Conservation (phyloP, 805 yeast species). For the Pichia nakasei region DNA sequence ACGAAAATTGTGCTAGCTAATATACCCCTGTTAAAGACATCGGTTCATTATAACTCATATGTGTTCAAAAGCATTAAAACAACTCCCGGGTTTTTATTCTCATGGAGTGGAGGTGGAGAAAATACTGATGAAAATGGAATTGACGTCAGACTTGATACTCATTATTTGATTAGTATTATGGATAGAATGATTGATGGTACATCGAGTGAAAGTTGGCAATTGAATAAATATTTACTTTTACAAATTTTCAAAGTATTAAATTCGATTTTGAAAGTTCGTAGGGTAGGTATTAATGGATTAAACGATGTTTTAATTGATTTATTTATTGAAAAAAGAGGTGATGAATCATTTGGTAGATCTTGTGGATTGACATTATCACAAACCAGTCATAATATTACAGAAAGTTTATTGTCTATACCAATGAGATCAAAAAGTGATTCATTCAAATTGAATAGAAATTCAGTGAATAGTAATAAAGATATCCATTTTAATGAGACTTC, state of each 20-base stretch:
- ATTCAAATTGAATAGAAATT: too few relatives aligned
- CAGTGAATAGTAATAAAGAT: too few relatives aligned
- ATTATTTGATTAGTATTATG: constrained; percentile 15
- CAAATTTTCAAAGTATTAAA: constrained; percentile 22
- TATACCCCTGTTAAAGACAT: constrained; percentile 13
- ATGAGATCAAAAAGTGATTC: too few relatives aligned
- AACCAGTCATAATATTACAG: neutral
- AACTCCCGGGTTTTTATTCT: constrained; percentile 12
- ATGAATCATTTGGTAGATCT: constrained; percentile 5
- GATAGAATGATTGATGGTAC: constrained; percentile 18
- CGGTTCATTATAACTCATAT: constrained; percentile 8
- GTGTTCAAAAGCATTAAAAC: neutral
- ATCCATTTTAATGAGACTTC: neutral
- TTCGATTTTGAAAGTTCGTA: constrained; percentile 14
- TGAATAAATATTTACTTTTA: constrained; percentile 16
- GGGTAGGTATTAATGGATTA: constrained; percentile 3
- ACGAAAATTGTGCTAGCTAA: constrained; percentile 16
- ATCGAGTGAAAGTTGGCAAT: constrained; percentile 15
- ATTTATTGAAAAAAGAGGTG: constrained; percentile 9
- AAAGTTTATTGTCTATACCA: too few relatives aligned
- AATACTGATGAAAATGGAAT: constrained; percentile 3
- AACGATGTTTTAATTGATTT: constrained; percentile 10
- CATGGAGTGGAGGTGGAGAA: constrained; percentile 13
- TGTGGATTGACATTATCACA: neutral
- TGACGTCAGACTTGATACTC: constrained; percentile 16